Percentiles rank a stretch among this genome's conserved stretches.
Conservation (phyloP, 2,329 filamentous ascomycete species). For the Dothiorella sarmentorum region DNA sequence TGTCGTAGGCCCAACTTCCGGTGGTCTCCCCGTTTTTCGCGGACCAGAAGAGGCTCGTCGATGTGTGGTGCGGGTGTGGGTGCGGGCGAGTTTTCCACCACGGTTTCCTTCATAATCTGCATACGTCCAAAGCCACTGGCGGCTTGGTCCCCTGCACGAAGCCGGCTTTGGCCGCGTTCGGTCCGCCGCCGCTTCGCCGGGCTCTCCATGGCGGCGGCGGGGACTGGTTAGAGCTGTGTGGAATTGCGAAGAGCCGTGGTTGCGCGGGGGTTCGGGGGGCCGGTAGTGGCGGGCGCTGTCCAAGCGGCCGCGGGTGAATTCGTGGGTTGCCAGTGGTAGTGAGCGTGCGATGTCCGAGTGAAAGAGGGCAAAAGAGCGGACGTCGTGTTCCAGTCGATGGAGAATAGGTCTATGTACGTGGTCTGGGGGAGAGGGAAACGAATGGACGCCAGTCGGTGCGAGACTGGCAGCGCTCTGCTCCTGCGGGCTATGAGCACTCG, state of each 20-base stretch:
- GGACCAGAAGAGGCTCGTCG: slow-evolving; percentile 24
- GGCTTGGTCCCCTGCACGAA: slow-evolving; percentile 23
- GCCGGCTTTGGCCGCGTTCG: slow-evolving; percentile 29
- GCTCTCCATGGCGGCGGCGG: slow-evolving; percentile 30
- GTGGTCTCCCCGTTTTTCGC: slow-evolving; percentile 23
- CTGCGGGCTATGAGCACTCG: slow-evolving; percentile 12
- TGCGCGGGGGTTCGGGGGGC: not conserved
- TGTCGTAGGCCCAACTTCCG: slow-evolving; percentile 31
- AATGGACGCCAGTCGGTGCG: slow-evolving; percentile 38
- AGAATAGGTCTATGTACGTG: slow-evolving; percentile 23
- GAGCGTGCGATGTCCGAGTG: not conserved
- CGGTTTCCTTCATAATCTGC: slow-evolving; percentile 20
- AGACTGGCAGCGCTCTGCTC: slow-evolving; percentile 28
- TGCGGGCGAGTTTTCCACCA: slow-evolving; percentile 22
- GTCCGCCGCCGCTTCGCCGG: slow-evolving; percentile 25
- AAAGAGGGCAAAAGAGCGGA: slow-evolving; percentile 31
- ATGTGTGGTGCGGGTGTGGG: slow-evolving; percentile 10
- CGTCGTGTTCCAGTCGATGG: slow-evolving; percentile 36
- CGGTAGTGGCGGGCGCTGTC: slow-evolving; percentile 10
- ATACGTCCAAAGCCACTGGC: slow-evolving; percentile 17
- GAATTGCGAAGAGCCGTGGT: slow-evolving; percentile 2
- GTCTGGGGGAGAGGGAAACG: slow-evolving; percentile 29
- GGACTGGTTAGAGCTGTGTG: slow-evolving; percentile 3
- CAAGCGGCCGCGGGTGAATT: slow-evolving; percentile 9
- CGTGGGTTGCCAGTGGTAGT: slow-evolving; percentile 6